Evolutionary conservation across 805 yeast species (phyloP).

Genomic region (Tetrapisispora pingtungensis): DNA sequence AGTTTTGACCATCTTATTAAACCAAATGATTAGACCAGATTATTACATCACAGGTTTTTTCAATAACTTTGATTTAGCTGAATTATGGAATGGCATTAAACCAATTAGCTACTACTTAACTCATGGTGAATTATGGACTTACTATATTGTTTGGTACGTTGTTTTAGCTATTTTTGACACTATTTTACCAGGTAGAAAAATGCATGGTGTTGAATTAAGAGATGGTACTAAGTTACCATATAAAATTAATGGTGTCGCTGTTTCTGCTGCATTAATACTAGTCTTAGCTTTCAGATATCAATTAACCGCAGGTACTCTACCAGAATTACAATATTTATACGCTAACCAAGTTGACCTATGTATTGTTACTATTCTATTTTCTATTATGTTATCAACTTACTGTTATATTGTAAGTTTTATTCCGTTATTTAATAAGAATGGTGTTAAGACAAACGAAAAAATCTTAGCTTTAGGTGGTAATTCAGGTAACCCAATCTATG

Average conservation of each 20-base stretch:
- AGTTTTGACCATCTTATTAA: slow-evolving; percentile 45
- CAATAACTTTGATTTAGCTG: slow-evolving; percentile 31
- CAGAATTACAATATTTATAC: slow-evolving; percentile 73
- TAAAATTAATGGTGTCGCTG: slow-evolving; percentile 69
- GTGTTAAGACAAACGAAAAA: slow-evolving; percentile 48
- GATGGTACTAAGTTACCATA: slow-evolving; percentile 65
- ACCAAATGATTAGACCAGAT: slow-evolving; percentile 49
- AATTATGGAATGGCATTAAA: slow-evolving; percentile 30
- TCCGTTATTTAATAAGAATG: slow-evolving; percentile 41
- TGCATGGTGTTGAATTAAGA: slow-evolving; percentile 60
- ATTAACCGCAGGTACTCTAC: slow-evolving; percentile 45
- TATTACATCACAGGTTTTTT: slow-evolving; percentile 43
- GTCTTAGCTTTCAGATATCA: slow-evolving; percentile 43
- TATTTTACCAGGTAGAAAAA: slow-evolving; percentile 51
- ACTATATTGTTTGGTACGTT: slow-evolving; percentile 65
- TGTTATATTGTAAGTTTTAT: slow-evolving; percentile 62
- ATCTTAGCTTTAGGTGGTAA: slow-evolving; percentile 83
- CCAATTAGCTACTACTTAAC: slow-evolving; percentile 29
- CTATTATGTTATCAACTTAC: slow-evolving; percentile 50
- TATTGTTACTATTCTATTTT: slow-evolving; percentile 50
- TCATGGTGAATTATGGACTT: slow-evolving; percentile 45
- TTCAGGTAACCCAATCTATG: slow-evolving; percentile 62
- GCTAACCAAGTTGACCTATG: slow-evolving; percentile 57
- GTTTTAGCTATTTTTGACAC: slow-evolving; percentile 54
- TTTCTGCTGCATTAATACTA: slow-evolving; percentile 35